These are phyloP conservation scores for Triticum monococcum DNA, from an alignment of 176 grass and related monocot genomes.

Conservation along the genomic window DNA sequence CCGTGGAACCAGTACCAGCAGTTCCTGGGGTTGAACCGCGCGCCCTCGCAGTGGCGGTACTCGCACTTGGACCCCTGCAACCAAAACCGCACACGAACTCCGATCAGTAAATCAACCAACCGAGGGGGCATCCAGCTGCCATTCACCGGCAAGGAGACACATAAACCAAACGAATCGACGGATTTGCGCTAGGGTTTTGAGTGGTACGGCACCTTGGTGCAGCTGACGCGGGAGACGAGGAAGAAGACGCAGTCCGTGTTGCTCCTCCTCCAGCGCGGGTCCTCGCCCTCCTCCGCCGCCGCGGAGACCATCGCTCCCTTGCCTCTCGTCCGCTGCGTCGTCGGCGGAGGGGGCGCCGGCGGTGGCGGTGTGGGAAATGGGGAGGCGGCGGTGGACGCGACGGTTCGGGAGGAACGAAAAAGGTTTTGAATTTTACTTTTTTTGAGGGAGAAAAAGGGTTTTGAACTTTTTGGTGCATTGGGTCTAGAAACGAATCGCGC, in stretches of 20 bases:
- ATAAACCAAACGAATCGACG: not conserved
- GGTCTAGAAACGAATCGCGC: not conserved
- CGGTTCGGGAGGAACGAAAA: not conserved
- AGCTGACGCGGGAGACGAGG: constrained; percentile 35
- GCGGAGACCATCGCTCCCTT: not conserved
- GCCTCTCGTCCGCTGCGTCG: not conserved
- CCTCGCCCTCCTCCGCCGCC: constrained; percentile 3
- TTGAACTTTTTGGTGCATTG: constrained; percentile 21
- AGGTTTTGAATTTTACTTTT: not conserved
- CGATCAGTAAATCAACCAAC: not conserved
- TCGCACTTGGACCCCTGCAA: constrained; percentile 42
- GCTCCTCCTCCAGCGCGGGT: constrained; percentile 18
- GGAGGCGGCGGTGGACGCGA: not conserved
- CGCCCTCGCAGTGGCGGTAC: constrained; percentile 48
- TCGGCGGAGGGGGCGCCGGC: not conserved
- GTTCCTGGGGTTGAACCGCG: constrained; percentile 40
- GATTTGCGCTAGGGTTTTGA: constrained; percentile 27
- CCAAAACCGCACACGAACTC: constrained; percentile 12
- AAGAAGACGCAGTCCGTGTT: constrained; percentile 38
- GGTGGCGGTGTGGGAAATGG: constrained; percentile 20
- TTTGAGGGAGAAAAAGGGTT: not conserved
- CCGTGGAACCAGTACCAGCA: constrained; percentile 55
- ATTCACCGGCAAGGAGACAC: not conserved
- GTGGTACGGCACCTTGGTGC: constrained; percentile 28
- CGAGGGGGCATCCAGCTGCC: not conserved